Base-by-base conservation (phyloP, 805 yeast genomes). In the Tetrapisispora nanseiensis region DNA sequence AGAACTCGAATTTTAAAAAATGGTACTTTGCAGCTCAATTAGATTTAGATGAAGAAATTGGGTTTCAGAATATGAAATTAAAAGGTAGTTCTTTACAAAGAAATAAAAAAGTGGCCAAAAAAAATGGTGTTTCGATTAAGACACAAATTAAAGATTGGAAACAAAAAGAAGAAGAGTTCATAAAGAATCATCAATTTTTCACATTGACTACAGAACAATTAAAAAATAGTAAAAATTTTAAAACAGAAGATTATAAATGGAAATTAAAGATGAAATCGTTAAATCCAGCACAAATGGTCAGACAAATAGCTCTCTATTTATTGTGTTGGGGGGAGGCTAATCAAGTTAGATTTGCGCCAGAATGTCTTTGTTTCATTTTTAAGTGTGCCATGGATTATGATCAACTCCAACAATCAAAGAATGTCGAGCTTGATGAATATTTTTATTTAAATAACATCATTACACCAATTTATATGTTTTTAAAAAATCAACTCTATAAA, bases 21-120 rank as follows among this genome's bases (percentile, higher is more conserved):
- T 90, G 97, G 97, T 86, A 79, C 60, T 84, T 89, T 63, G 86
- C 94, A 35, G 86, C 95, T 8, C 86, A 80, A 61, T 66, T 82
- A 29, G 87, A 81, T 50, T 62, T 82, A 37, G 95, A 87, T 62
- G 82, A 76, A 42, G 81, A 75, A 41, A 64, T 76, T 33, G 82
- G 82, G 3, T 71, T 73, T 56, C 66, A 71, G 46, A 68, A 70
- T 55, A 72, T 74, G 76, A 72, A 74, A 62, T 62, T 75, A 44
- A 61, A 56, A 21, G 80, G 77, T 7, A 68, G 68, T 42, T 64
- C 72, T 16, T 57, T 65, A 41, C 59, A 63, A 47, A 59, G 72
- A 45, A 68, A 71, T 49, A 58, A 65, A 39, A 69, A 68, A 55
- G 42, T 50, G 23, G 78, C 78, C 11, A 69, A 72, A 47, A 51